Base-by-base conservation (phyloP, 768 basidiomycete genomes). In the Kwoniella bestiolae region DNA sequence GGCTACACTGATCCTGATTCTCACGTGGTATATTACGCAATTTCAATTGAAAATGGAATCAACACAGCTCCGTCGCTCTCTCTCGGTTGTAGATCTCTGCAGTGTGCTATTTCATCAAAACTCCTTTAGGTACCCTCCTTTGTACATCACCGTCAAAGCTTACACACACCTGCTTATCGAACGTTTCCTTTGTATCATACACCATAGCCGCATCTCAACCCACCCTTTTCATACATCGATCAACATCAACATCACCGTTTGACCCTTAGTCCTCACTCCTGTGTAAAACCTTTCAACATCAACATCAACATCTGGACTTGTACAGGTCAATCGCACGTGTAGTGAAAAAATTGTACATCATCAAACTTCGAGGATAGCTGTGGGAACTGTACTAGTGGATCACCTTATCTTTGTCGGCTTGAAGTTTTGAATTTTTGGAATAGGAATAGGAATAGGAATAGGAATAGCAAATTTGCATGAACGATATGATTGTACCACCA, bases 1-100 rank as follows among this genome's bases (percentile, higher is more conserved):
- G 52, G 52, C 52, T 52, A 31, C 29, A 9, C 29, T 5, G 11
- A n/a, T 16, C 34, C 6, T 14, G 5, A 32, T 21, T 11, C n/a
- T 55, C 52, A 55, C 52, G 52, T 55, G 52, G 52, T 35, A 11
- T 32, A 34, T 55, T 55, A 32, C 52, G 52, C 34, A 55, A 55
- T 34, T 51, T 55, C 29, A 35, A 11, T 55, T 35, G 34, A 21
- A 11, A 34, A 34, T 34, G 8, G 49, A 51, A 34, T 34, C 52
- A 55, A 55, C 52, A 55, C 52, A 32, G 34, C 31, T 34, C 32
- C 1, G 12, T 41, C 38, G 12, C 18, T 16, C 38, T 41, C 18
- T 41, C 38, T 41, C 38, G 38, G 38, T 51, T 26, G 52, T 55
- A 55, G 52, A 55, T 55, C 52, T 52, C 25, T 41, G 3, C 38